Percentiles rank a stretch among this genome's conserved stretches.
These are phyloP conservation scores for Filobasidium uniguttulatum DNA, from an alignment of 1,284 basidiomycete genomes.

Conservation along the genomic window DNA sequence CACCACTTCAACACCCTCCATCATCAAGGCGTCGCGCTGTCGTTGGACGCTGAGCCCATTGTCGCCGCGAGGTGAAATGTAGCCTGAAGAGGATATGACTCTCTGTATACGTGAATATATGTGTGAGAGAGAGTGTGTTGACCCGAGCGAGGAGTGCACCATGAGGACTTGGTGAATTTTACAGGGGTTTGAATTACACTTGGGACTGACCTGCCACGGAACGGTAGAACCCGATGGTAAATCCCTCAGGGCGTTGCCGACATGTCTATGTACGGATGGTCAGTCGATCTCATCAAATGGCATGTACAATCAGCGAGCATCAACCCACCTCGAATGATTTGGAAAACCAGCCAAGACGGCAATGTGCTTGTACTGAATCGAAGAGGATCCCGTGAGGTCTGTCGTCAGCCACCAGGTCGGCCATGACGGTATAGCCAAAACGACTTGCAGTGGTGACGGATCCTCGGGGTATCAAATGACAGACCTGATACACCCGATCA, in stretches of 20 bases:
- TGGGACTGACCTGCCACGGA: conserved; percentile 10
- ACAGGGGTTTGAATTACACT: background rate
- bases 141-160: background rate
- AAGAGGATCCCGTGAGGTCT: background rate
- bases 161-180: background rate
- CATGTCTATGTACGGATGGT: background rate
- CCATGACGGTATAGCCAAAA: background rate
- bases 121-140: background rate
- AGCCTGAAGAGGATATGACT: conserved; percentile 31
- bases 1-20: conserved; percentile 56
- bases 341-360: conserved; percentile 11
- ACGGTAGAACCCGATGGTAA: conserved; percentile 6
- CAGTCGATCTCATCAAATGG: background rate
- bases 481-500: conserved; percentile 8
- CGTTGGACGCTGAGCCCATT: conserved; percentile 52
- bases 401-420: background rate
- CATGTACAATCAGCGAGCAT: background rate
- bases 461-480: conserved; percentile 8
- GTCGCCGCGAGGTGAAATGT: conserved; percentile 66
- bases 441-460: conserved; percentile 7
- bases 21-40: conserved; percentile 52
- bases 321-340: conserved; percentile 4
- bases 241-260: conserved; percentile 11
- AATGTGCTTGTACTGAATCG: conserved; percentile 7
- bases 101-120: conserved; percentile 18